Base-by-base conservation (phyloP, 441 rosid genomes). In the Euphorbia schlechtendalii region DNA sequence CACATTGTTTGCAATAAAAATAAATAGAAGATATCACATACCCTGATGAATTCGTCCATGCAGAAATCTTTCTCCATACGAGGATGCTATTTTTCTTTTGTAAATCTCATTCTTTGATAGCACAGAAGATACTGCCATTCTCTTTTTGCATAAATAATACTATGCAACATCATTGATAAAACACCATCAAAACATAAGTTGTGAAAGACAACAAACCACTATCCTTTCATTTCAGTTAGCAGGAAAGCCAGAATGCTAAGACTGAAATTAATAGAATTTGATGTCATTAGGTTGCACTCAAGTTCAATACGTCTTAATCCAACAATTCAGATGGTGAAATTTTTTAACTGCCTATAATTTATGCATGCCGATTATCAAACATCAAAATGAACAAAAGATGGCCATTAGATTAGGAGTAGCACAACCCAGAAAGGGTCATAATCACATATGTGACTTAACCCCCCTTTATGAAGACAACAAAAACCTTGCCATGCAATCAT, bases 1-100 rank as follows among this genome's bases (percentile, higher is more conserved):
- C 0, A 36, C 40, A 66, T 69, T 27, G 49, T 18, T 63, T 13
- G n/a, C 11, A 51, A 3, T 27, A 49, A 27, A 22, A n/a, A 69
- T 49, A 40, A 40, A 28, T 3, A 43, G 25, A 32, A 57, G 56
- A 68, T 70, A 61, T 53, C 64, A 71, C 96, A 88, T 76, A 93
- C 99, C 87, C 56, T 71, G 60, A 76, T 90, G 95, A 70, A 93
- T 67, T 15, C 99, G 97, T 12, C 97, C 99, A 61, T 81, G 88
- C 49, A 93, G 72, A 75, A 90, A 89, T 69, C 89, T 81, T 74
- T 94, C 99, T 27, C 97, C 99, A 67, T 76, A 63, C 43, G 11
- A 40, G 78, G 70, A 18, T 8, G 71, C n/a, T 70, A 55, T 59
- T 54, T 64, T 56, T 21, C 60, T 68, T 67, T 72, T 34, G 40